Base-by-base conservation (phyloP, 176 grass and related monocot species). In the Secale cereale region DNA sequence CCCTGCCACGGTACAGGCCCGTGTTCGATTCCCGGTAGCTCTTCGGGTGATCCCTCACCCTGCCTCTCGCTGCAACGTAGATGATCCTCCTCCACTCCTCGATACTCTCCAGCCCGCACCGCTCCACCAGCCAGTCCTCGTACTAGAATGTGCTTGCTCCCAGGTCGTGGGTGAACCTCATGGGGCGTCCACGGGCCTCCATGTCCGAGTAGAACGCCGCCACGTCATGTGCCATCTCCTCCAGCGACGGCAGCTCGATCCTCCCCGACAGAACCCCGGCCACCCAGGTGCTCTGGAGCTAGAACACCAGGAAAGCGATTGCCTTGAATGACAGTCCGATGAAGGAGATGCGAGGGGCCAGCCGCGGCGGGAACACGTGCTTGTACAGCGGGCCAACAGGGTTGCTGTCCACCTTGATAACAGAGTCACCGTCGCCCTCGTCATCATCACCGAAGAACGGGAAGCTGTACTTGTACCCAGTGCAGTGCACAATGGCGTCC, bases 331-430 rank as follows among this genome's bases (percentile, higher is more conserved):
- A 88, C 65, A 91, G 2, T 41, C 94, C 91, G 29, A 93, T 73
- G 88, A 95, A 93, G 36, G 94, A 86, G 36, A 93, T 78, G 57
- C 1, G 36, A 59, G 94, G 91, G 84, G 40, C 40, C 40, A 43
- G 40, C 10, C 40, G 40, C 40, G 40, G 40, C 3, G 40, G 40
- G 60, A 93, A 95, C 33, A 93, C 77, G 45, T 96, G 91, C 78
- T 96, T 93, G 84, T 93, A 96, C 4, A 93, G 73, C 12, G 91
- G 88, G 7, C 56, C 67, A 1, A 96, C 86, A 23, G 88, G 73
- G 66, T 96, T 93, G 59, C 93, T 91, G 50, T 93, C 86, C 15
- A 95, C 40, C 10, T 10, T 3, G 40, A 41, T 12, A 41, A 2
- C 40, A 3, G 40, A 41, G 2, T 8, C 37, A 2, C 8, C 37